A percentile compares a stretch with the other conserved stretches of the same genome.
These are phyloP conservation scores for Hypoxylon sp. DNA, from an alignment of 2,329 filamentous ascomycete species.

Conservation along the genomic window DNA sequence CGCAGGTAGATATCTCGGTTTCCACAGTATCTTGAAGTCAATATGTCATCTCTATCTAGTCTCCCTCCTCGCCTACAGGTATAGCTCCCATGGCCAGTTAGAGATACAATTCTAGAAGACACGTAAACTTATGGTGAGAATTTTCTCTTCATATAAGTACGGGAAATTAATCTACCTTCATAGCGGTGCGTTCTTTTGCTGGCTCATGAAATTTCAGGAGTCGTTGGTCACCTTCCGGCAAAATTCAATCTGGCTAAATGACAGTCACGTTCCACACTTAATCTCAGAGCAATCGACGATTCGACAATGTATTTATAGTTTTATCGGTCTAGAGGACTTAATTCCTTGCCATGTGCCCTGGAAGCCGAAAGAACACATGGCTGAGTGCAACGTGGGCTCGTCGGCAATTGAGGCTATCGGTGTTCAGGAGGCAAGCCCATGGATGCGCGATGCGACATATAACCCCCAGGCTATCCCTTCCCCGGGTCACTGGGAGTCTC, in stretches of 20 bases:
- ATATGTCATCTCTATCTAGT: neutral
- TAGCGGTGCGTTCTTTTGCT: conserved; percentile 7
- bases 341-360: conserved; percentile 28
- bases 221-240: conserved; percentile 35
- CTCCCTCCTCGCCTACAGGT: neutral
- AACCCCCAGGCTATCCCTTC: conserved; percentile 24
- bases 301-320: conserved; percentile 35
- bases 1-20: neutral
- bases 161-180: conserved; percentile 11
- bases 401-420: conserved; percentile 43
- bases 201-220: conserved; percentile 7
- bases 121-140: neutral
- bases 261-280: conserved; percentile 30
- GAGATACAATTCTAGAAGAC: neutral
- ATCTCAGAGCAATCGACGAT: conserved; percentile 32
- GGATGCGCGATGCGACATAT: conserved; percentile 36
- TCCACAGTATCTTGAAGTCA: neutral
- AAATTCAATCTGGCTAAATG: conserved; percentile 48
- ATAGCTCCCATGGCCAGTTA: neutral
- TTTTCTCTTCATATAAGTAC: neutral
- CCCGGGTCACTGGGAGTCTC: neutral
- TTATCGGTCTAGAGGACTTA: conserved; percentile 30
- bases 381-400: conserved; percentile 23
- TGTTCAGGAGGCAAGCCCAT: conserved; percentile 26
- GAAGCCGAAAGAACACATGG: conserved; percentile 42